Evolutionary conservation across 2,329 filamentous ascomycete genomes (phyloP).

Genomic region (Sporothrix curviconia): DNA sequence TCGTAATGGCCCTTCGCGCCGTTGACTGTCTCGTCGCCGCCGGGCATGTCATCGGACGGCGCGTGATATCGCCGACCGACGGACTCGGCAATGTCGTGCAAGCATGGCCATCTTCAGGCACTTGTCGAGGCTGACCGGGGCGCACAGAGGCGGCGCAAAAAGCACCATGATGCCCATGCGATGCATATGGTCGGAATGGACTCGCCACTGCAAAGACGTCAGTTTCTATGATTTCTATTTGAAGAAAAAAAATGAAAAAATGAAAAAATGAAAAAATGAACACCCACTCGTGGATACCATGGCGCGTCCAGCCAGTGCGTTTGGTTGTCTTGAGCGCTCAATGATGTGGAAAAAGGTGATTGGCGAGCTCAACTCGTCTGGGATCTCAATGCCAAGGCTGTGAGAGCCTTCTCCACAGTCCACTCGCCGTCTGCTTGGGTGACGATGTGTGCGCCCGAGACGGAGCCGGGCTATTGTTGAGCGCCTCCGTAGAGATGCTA

Average conservation of each 20-base stretch:
- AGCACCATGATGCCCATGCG: conserved; percentile 97
- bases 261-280: not conserved
- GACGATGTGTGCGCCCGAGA: not conserved
- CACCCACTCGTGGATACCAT: conserved; percentile 52
- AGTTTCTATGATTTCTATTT: not conserved
- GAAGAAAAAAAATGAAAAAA: not conserved
- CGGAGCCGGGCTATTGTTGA: too few species aligned
- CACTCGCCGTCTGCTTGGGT: conserved; percentile 35
- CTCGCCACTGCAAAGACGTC: conserved; percentile 57
- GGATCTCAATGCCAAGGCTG: conserved; percentile 37
- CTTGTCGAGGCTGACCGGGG: conserved; percentile 66
- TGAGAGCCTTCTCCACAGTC: conserved; percentile 57
- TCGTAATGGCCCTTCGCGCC: conserved; percentile 83
- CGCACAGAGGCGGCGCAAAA: conserved; percentile 71
- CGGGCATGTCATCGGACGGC: conserved; percentile 82
- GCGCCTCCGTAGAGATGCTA: too few species aligned
- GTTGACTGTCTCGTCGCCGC: conserved; percentile 82
- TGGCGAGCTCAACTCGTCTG: conserved; percentile 61
- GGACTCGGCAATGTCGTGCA: conserved; percentile 96
- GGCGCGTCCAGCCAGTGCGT: conserved; percentile 90
- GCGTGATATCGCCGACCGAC: conserved; percentile 95
- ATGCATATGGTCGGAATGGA: conserved; percentile 99
- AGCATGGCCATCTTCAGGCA: conserved; percentile 93
- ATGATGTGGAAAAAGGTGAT: conserved; percentile 91
- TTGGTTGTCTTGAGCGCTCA: conserved; percentile 94